Evolutionary conservation across 805 yeast genomes (phyloP), one percentile per base, ranked within the genome.

Genomic region (Kazachstania taianensis): DNA sequence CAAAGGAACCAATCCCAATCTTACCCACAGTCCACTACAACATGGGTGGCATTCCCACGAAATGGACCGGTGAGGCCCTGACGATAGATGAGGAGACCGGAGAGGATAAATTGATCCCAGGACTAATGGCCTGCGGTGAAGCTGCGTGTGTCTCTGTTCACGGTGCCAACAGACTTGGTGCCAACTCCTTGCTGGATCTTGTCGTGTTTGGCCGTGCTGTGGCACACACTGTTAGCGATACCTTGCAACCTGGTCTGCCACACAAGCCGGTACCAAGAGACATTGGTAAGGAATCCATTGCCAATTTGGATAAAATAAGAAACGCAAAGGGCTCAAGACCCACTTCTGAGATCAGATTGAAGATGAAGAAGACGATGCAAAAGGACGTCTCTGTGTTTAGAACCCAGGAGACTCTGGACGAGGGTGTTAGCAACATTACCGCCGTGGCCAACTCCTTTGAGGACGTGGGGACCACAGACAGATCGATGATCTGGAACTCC

Each of bases 1-100:
- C 98, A 41, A 92, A 92, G 71, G 96, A 89, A 69, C 98, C 98
- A 57, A 92, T 92, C 62, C 98, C 97, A 53, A 87, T 89, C 53
- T 66, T 92, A 52, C 98, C 98, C 53, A 89, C 98, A 48, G 98
- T 92, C 43, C 98, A 89, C 68, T 89, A 92, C 73, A 89, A 89
- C 68, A 89, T 89, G 98, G 98, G 98, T 66, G 97, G 97, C 78
- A 84, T 89, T 49, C 98, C 98, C 63, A 92, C 98, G 49, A 84
- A 81, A 64, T 92, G 85, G 81, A 82, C 80, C 48, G 98, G 97
- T 70, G 96, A 89, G 69, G 96, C 78, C 36, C 61, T 89, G 44
- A 84, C 84, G 32, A 58, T 80, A 53, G 85, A 81, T 57, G 89
- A 74, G 57, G 67, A 73, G 47, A 66, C 72, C 34, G 98, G 98